Base-by-base conservation (phyloP, 352 stramenopile species). In the Globisporangium uncinulatum region DNA sequence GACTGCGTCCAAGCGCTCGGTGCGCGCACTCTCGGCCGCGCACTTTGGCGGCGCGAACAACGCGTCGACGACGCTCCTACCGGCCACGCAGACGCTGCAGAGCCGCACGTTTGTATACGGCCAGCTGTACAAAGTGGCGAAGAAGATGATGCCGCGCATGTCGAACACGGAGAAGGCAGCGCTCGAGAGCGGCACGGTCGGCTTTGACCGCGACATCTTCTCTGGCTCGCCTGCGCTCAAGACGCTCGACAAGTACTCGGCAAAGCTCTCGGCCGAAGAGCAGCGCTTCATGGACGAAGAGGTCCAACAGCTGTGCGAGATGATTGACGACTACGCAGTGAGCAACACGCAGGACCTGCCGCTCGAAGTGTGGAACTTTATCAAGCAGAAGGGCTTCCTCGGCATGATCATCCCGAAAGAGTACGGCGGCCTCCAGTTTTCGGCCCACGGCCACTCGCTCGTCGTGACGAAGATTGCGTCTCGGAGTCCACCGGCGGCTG, bases 351-450 rank as follows among this genome's bases (percentile, higher is more conserved):
- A 98, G 65, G 95, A 99, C 59, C 87, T 98, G 65, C 85, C 87
- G 32, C 76, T 86, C 32, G 83, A 96, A 42, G 90, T 88, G 31
- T 98, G 95, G 95, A 94, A 98, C 71, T 98, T 96, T 64, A 98
- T 98, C 79, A 96, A 97, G 62, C 80, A 97, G 57, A 90, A 97
- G 65, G 89, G 92, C 8, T 99, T 99, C 68, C 89, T 99, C 49
- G 94, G 91, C 32, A 97, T 99, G 84, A 99, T 99, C 70, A 99
- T 99, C 64, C 96, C 96, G 24, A 98, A 98, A 71, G 83, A 98
- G 70, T 99, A 96, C 68, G 89, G 89, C 57, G 89, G 89, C 56
- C 73, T 87, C 44, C 88, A 95, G 61, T 95, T 97, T 65, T 90
- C 79, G 34, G 87, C 87, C 8, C 89, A 97, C 60, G 89, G 87